Percentiles rank a stretch among this genome's conserved stretches.
Evolutionary conservation across 345 rosid genomes (phyloP).

Genomic region (Salix udensis): DNA sequence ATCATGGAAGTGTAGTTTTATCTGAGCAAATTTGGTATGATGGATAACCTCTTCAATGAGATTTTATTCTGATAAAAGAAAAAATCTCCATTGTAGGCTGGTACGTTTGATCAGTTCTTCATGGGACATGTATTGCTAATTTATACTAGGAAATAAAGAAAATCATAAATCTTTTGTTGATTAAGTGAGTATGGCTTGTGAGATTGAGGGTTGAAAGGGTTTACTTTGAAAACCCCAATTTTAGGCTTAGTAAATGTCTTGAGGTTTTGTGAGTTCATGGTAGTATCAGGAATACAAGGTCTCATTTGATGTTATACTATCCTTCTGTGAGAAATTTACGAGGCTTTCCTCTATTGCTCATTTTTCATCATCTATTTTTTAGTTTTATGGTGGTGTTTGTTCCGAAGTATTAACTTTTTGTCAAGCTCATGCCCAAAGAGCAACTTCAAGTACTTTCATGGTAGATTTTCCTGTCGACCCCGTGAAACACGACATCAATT

Average conservation of each 20-base stretch:
- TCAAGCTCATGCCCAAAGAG: not conserved
- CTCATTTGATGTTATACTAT: no score
- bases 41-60: not conserved
- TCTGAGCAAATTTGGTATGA: no score
- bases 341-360: not conserved
- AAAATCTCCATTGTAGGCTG: no score
- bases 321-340: not conserved
- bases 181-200: not conserved
- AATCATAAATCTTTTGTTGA: no score
- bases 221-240: not conserved
- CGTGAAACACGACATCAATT: not conserved
- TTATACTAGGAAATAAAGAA: not conserved
- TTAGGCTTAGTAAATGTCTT: not conserved
- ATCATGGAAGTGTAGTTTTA: no score
- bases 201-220: not conserved
- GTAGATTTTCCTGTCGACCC: not conserved
- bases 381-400: not conserved
- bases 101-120: not conserved
- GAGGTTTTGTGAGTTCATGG: not conserved
- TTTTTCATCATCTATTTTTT: not conserved
- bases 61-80: no score
- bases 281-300: not conserved
- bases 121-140: not conserved
- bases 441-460: not conserved
- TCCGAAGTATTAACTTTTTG: no score